Conservation (phyloP, 306 rosid species). For the Lablab purpureus region DNA sequence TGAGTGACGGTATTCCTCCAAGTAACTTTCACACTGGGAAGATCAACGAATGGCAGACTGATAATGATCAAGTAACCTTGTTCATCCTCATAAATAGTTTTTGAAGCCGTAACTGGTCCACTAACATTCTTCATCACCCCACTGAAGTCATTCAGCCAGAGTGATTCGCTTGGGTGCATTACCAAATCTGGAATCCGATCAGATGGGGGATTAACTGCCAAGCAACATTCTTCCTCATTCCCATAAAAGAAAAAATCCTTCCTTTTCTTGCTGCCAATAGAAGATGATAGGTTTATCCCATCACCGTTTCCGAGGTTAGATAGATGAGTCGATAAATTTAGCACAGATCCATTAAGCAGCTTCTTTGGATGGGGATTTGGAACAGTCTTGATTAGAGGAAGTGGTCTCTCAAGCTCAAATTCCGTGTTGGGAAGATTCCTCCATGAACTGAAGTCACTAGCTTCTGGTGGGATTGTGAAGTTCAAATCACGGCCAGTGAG, state of each 20-base stretch:
- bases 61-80: slow-evolving; percentile 65
- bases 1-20: slow-evolving; percentile 68
- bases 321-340: slow-evolving; percentile 65
- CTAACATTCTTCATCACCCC: slow-evolving; percentile 62
- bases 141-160: slow-evolving; percentile 60
- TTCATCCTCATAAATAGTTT: slow-evolving; percentile 68
- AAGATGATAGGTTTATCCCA: slow-evolving; percentile 52
- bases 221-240: slow-evolving; percentile 55
- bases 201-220: slow-evolving; percentile 50
- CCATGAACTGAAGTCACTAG: slow-evolving; percentile 71
- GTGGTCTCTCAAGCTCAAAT: slow-evolving; percentile 62
- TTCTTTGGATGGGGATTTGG: slow-evolving; percentile 54
- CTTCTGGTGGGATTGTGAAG: slow-evolving; percentile 63
- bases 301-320: slow-evolving; percentile 55
- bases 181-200: slow-evolving; percentile 52
- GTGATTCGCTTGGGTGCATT: slow-evolving; percentile 55
- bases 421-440: slow-evolving; percentile 63
- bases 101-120: slow-evolving; percentile 71
- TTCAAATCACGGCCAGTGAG: slow-evolving; percentile 71
- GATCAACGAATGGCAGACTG: slow-evolving; percentile 68
- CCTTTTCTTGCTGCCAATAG: slow-evolving; percentile 57
- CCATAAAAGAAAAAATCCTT: slow-evolving; percentile 60
- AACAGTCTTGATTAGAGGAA: slow-evolving; percentile 53
- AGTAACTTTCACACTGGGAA: slow-evolving; percentile 65
- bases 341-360: slow-evolving; percentile 62